Base-by-base conservation (phyloP, 345 rosid species). In the Salix dunnii region DNA sequence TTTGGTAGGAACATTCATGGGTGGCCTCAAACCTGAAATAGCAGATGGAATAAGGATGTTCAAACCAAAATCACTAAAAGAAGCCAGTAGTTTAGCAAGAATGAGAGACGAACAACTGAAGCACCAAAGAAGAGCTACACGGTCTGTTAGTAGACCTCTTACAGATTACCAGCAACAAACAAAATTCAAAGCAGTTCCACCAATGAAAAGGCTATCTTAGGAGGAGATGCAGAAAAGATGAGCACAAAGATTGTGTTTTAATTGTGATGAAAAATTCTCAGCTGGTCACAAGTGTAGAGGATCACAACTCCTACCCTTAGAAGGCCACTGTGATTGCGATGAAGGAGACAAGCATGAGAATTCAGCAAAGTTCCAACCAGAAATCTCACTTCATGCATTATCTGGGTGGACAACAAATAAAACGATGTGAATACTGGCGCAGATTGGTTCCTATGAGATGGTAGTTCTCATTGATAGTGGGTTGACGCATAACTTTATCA, bases 271-370 rank as follows among this genome's bases (percentile, higher is more conserved):
- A 2, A 43, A 43, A 2, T 43, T 43, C 1, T 0, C 1, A 43
- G 16, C 17, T 0, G 17, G 48, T 0, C 48, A 43, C 4, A 43
- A 2, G 3, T 43, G 17, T 4, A 43, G 13, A 0, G 17, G 48
- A 0, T 5, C 5, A 12, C 17, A 13, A 2, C 48, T 43, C 0
- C 4, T 43, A 2, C 0, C 12, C 0, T 40, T 40, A 2, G 43
- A 40, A 40, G 12, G 43, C 0, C 9, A 2, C 3, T 2, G 0
- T 40, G 43, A 40, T 2, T 9, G 9, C 0, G 1, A 0, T 2
- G 5, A 43, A 1, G 5, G 14, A 12, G 48, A 43, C 0, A 14
- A 43, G 0, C 13, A 10, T 0, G 48, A 43, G 0, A 12, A 11
- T 11, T 40, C 12, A 0, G 2, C 11, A 2, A 3, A 40, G 0